A percentile compares a stretch with the other conserved stretches of the same genome.
Evolutionary conservation across 129 eudicot species (phyloP).

Genomic region (Artemisia argyi): DNA sequence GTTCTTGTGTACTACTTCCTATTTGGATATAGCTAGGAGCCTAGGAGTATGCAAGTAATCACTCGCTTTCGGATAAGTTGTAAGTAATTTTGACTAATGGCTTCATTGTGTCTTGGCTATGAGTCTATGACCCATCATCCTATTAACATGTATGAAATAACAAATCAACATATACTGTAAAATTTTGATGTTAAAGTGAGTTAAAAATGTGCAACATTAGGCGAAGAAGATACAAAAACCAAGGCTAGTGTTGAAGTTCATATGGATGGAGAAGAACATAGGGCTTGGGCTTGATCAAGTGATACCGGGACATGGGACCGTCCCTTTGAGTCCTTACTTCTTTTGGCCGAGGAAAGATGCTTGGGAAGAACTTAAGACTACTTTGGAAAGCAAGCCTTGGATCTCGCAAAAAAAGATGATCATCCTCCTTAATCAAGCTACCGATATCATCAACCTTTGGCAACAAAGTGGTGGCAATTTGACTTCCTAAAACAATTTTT

Average conservation of each 20-base stretch:
- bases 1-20: too few species aligned
- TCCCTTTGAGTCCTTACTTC: constrained; percentile 93
- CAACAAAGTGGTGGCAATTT: constrained; percentile 97
- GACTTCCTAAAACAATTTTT: constrained; percentile 35
- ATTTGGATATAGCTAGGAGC: too few species aligned
- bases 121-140: background rate
- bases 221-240: constrained; percentile 53
- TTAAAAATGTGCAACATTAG: constrained; percentile 15
- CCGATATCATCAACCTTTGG: constrained; percentile 96
- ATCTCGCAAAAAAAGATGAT: constrained; percentile 95
- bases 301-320: constrained; percentile 84
- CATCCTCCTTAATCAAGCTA: constrained; percentile 94
- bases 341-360: constrained; percentile 99
- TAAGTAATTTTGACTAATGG: too few species aligned
- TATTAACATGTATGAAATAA: too few species aligned
- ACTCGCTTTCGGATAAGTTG: too few species aligned
- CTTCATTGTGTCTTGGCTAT: too few species aligned
- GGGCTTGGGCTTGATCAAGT: constrained; percentile 84
- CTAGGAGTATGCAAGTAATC: too few species aligned
- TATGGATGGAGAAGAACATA: constrained; percentile 99
- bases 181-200: background rate
- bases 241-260: constrained; percentile 83
- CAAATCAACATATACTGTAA: background rate
- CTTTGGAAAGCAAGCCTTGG: constrained; percentile 96
- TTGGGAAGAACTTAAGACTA: constrained; percentile 98